phyloP scores from a whole-genome alignment of 768 basidiomycete genomes.

The Steccherinum ochraceum region DNA sequence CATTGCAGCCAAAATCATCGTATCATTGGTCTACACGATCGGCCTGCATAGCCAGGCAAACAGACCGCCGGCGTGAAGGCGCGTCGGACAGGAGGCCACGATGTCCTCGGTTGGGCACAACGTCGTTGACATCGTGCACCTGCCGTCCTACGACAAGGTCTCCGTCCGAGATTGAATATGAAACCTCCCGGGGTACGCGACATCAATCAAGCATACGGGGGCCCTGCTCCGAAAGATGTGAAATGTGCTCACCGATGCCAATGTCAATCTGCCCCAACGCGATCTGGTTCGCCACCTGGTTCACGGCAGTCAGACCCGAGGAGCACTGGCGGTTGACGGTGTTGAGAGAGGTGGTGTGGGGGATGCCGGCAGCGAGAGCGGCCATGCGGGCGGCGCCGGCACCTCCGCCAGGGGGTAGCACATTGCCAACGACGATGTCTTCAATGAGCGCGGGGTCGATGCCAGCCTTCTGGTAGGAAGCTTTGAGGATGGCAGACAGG shows the following conservation, averaged over 20 bases:
- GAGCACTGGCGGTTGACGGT: constrained; percentile 92
- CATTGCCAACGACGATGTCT: constrained; percentile 83
- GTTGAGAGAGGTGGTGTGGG: constrained; percentile 63
- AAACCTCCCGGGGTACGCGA: too few relatives aligned
- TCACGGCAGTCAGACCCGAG: constrained; percentile 76
- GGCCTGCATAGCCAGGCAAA: too few relatives aligned
- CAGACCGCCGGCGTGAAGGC: too few relatives aligned
- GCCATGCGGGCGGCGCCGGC: constrained; percentile 83
- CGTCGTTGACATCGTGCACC: too few relatives aligned
- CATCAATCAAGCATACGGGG: too few relatives aligned
- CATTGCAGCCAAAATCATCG: too few relatives aligned
- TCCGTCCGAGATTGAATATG: too few relatives aligned
- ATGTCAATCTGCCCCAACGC: constrained; percentile 76
- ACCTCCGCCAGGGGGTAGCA: constrained; percentile 82
- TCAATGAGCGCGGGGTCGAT: constrained; percentile 81
- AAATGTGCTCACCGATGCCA: constrained; percentile 62
- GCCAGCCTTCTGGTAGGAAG: constrained; percentile 57
- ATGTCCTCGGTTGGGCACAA: too few relatives aligned
- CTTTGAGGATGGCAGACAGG: constrained; percentile 69
- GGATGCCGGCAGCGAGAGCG: constrained; percentile 79
- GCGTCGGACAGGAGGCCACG: too few relatives aligned
- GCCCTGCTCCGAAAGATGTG: background rate
- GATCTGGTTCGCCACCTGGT: constrained; percentile 80
- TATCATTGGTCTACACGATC: too few relatives aligned
- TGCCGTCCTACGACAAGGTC: too few relatives aligned